Base-by-base conservation (phyloP, 2,329 filamentous ascomycete genomes). In the Fusarium caatingaense region DNA sequence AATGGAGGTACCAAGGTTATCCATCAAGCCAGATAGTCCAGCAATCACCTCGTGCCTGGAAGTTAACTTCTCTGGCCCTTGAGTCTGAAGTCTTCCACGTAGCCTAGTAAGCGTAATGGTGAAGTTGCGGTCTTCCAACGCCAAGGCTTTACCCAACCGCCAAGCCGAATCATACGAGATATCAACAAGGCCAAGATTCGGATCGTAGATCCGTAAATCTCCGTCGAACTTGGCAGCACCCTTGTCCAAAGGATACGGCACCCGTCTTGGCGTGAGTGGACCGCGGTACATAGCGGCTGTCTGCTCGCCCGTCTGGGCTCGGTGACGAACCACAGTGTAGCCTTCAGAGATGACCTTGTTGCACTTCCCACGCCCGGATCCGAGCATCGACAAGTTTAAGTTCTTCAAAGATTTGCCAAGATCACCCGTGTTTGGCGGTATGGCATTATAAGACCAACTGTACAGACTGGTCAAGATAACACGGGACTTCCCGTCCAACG, bases 31-130 rank as follows among this genome's bases (percentile, higher is more conserved):
- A 10, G 18, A 37, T 0, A 37, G 18, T 7, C 34, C 34, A 37
- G 34, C 18, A 3, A 37, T 37, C 7, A 37, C 10, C 3, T 37
- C 18, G 3, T n/a, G 6, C 5, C 18, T n/a, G 1, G 34, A 34
- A 5, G 25, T 4, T 27, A 27, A 3, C 27, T 13, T 30, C 6
- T 30, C 28, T 7, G 6, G 28, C 7, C 28, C 28, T 30, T 25
- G 16, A 6, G 16, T 8, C 2, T 18, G 13, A 7, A 8, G 5
- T 2, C 3, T 6, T 2, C 16, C 21, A 3, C 42, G 15, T 5
- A 45, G 42, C 15, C 21, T 16, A 11, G 8, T 6, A 3, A 45
- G 42, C 6, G 42, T 15, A 7, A 3, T 12, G 2, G 21, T 45
- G 16, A 45, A 45, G 5, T 21, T 25, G 15, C 20, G 5, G 11